phyloP scores from a whole-genome alignment of 495 filamentous ascomycete genomes.

The Neurospora sp. region DNA sequence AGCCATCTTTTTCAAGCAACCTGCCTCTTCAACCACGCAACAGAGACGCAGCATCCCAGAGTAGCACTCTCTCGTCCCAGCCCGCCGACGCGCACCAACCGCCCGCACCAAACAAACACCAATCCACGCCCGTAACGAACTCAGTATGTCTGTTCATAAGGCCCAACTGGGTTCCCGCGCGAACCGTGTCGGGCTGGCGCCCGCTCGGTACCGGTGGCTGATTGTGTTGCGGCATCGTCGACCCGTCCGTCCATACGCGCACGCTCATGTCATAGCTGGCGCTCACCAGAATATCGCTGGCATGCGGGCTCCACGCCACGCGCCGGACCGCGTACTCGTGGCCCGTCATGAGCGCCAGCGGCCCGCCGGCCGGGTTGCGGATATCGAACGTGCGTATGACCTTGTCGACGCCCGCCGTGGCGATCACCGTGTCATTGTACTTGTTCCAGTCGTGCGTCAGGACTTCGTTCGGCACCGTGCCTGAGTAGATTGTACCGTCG shows the following conservation, averaged over 20 bases:
- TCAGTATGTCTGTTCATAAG: conserved; percentile 88
- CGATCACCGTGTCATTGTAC: conserved; percentile 73
- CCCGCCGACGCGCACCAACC: conserved; percentile 91
- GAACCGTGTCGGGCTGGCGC: conserved; percentile 16
- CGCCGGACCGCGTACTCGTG: conserved; percentile 86
- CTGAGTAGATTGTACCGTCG: conserved; percentile 22
- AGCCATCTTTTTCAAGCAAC: neutral
- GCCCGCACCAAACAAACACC: conserved; percentile 91
- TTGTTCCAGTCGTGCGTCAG: conserved; percentile 99
- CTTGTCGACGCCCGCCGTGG: conserved; percentile 83
- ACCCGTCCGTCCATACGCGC: conserved; percentile 80
- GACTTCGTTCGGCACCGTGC: conserved; percentile 49
- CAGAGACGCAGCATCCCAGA: conserved; percentile 71
- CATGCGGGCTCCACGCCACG: conserved; percentile 84
- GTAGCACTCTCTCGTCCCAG: conserved; percentile 84
- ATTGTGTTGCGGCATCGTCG: conserved; percentile 29
- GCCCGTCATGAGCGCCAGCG: conserved; percentile 59
- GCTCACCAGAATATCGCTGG: conserved; percentile 70
- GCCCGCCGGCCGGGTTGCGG: conserved; percentile 58
- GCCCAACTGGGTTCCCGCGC: conserved; percentile 61
- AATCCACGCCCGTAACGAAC: conserved; percentile 95
- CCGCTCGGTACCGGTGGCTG: conserved; percentile 2
- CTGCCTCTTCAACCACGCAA: conserved; percentile 12
- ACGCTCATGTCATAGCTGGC: conserved; percentile 98
- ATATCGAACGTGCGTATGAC: conserved; percentile 83